Percentiles rank a stretch among this genome's conserved stretches.
These are phyloP conservation scores for Hyaloscypha bicolor DNA, from an alignment of 495 filamentous ascomycete species.

Conservation along the genomic window DNA sequence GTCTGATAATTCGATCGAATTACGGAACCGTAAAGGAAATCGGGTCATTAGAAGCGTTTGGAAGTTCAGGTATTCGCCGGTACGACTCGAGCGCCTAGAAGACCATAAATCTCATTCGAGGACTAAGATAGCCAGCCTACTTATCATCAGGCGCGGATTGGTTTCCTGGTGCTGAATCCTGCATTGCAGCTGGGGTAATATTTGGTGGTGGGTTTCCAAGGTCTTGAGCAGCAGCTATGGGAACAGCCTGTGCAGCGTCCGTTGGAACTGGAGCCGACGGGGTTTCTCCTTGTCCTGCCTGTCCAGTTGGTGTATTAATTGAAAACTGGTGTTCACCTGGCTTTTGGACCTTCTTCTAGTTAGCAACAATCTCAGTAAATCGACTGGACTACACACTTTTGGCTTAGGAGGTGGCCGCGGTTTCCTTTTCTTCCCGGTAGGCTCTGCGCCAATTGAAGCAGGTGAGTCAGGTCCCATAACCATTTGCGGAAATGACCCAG, in stretches of 20 bases:
- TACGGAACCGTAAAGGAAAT: conserved; percentile 18
- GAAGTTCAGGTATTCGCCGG: background rate
- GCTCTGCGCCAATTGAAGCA: background rate
- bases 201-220: background rate
- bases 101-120: background rate
- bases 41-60: conserved; percentile 1
- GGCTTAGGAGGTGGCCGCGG: conserved; percentile 8
- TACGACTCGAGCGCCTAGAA: background rate
- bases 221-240: conserved; percentile 3
- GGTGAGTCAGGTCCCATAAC: background rate
- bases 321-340: conserved; percentile 11
- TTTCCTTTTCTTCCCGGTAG: conserved; percentile 2
- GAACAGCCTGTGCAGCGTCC: background rate
- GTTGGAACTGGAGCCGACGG: background rate
- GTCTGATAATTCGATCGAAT: conserved; percentile 13
- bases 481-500: background rate
- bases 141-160: background rate
- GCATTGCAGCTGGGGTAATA: background rate
- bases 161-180: background rate
- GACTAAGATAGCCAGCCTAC: background rate
- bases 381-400: conserved; percentile 4
- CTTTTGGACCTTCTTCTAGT: background rate
- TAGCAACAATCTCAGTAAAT: background rate
- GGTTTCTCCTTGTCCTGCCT: background rate
- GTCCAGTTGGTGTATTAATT: conserved; percentile 9